Percentiles rank a stretch among this genome's conserved stretches.
Evolutionary conservation across 176 grass and related monocot species (phyloP).

Genomic region (Carex littledalei): DNA sequence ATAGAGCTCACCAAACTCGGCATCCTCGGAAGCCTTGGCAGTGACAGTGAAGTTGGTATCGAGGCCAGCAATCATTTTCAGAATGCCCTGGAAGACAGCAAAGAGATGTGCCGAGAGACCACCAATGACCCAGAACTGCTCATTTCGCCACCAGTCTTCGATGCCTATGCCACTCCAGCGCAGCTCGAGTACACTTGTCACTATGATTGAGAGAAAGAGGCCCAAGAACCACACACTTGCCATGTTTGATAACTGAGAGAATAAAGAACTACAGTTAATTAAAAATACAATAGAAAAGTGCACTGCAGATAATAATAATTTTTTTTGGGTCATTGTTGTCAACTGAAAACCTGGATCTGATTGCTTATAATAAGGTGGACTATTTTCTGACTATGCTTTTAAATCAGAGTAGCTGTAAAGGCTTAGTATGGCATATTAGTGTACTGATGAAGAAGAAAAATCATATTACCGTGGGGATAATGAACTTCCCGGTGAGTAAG

Average conservation of each 20-base stretch:
- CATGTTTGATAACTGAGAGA: conserved; percentile 62
- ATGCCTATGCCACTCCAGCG: conserved; percentile 93
- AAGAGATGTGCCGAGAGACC: conserved; percentile 90
- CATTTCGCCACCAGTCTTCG: conserved; percentile 94
- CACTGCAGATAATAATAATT: background rate
- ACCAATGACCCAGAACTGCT: conserved; percentile 98
- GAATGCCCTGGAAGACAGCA: conserved; percentile 92
- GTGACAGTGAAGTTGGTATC: conserved; percentile 99
- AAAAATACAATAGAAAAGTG: conserved; percentile 6
- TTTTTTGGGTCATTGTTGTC: background rate
- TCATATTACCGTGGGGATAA: conserved; percentile 67
- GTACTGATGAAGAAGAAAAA: background rate
- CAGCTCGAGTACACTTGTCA: conserved; percentile 81
- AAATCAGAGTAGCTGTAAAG: background rate
- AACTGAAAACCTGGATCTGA: background rate
- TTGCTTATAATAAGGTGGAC: background rate
- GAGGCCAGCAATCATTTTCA: conserved; percentile 82
- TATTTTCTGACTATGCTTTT: background rate
- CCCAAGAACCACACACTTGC: conserved; percentile 89
- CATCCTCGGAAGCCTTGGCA: conserved; percentile 60
- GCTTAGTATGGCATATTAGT: background rate
- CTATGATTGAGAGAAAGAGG: conserved; percentile 86
- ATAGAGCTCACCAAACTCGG: conserved; percentile 75
- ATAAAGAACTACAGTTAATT: background rate
- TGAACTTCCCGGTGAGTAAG: conserved; percentile 85